Evolutionary conservation across 352 stramenopile species (phyloP), one percentile per base, ranked within the genome.

Genomic region (Globisporangium canariense): DNA sequence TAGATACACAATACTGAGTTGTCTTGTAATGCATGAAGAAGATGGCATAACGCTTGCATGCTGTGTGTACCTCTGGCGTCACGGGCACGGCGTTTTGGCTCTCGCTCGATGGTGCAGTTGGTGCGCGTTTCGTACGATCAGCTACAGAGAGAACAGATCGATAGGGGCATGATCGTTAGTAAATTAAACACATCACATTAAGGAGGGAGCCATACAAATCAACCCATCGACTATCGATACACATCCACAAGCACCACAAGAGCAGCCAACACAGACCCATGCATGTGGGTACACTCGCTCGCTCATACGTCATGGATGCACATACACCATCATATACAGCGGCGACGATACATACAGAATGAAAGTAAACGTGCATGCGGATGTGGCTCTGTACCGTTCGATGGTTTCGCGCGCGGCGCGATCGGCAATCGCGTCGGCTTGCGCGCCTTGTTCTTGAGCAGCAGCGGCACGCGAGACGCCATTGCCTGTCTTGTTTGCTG

Each of bases 401-500:
- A 81, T 5, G 83, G 81, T 52, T 83, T 88, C 11, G 78, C 76
- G 25, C 80, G 74, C 28, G 85, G 85, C 13, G 75, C 79, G 66
- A 91, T 91, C 45, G 85, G 79, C 49, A 89, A 62, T 2, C 85
- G 81, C 55, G 81, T 83, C 1, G 82, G 77, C 69, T 92, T 93
- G 64, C 83, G 79, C 50, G 74, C 65, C 56, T 90, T 90, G 68
- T 78, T 86, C 63, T 86, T 86, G 11, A 90, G 71, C 43, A 94
- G 68, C 59, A 94, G 76, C 67, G 86, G 86, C 52, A 94, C 86
- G 34, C 86, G 86, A 55, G 81, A 89, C 65, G 72, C 36, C 25
- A 67, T 67, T 28, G 6, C 13, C 28, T 38, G 22, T 13, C 51
- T 57, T 18, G 10, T 18, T 22, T 11, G 43, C 8, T 41, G 28